Evolutionary conservation across 176 grass and related monocot species (phyloP), one percentile per base, ranked within the genome.

Genomic region (Musa itinerans): DNA sequence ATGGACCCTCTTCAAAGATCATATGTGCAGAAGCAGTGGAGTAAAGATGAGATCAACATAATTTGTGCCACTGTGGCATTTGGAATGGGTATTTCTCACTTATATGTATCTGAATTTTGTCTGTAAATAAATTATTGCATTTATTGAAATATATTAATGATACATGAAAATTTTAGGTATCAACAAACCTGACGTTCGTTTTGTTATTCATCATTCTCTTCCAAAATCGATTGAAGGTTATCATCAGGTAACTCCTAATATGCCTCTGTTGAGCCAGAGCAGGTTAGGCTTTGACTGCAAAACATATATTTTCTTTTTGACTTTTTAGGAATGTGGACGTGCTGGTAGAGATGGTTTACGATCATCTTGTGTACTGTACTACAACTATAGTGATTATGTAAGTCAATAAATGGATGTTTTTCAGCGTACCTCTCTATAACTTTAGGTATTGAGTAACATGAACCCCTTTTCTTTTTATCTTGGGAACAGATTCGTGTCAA

Each of bases 151-250:
- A 51, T 51, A 50, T 75, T 85, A 55, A 68, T 82, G 76, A 87
- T 79, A 56, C 50, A 63, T 57, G 34, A 43, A 65, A 74, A 81
- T 69, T 85, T 67, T 75, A 94, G 90, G 95, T 71, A 98, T 98
- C n/a, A 98, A 98, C 76, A 98, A 98, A 81, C 90, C 95, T 84
- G 95, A 98, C 87, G 95, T 98, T 59, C 90, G 95, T 27, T 98
- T 98, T 86, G 95, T 98, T 72, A 98, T 98, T 81, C 94, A 98
- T 76, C 90, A 94, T 84, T 98, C 95, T 16, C 78, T 98, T 15
- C 95, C 90, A 54, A 98, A 98, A 90, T 98, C 95, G 66, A 87
- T 91, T 79, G 95, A 98, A 93, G 90, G 95, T 72, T 98, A 98
- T 84, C 88, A 98, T 87, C 95, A 98, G 86, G 95, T 98, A 85